These are phyloP conservation scores for Coemansia furcata DNA, from an alignment of 192 early-diverging fungal genomes.

Conservation along the genomic window DNA sequence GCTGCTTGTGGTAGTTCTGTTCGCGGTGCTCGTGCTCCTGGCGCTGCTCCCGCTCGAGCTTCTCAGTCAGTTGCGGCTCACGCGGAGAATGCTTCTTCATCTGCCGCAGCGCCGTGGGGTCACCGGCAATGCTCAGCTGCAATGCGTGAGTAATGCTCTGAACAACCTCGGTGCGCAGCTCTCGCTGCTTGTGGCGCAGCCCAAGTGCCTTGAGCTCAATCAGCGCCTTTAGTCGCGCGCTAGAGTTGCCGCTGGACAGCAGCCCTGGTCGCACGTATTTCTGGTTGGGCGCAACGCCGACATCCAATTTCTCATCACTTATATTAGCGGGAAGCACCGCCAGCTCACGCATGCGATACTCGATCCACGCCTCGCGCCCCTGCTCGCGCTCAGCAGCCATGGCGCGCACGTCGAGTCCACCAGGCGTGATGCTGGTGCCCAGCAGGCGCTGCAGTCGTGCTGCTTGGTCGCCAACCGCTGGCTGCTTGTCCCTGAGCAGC, in stretches of 20 bases:
- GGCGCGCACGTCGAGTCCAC: constrained; percentile 77
- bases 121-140: constrained; percentile 74
- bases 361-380: constrained; percentile 64
- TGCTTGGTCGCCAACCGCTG: constrained; percentile 40
- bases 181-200: constrained; percentile 75
- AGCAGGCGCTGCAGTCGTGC: constrained; percentile 66
- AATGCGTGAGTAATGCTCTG: constrained; percentile 70
- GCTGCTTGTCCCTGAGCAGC: constrained; percentile 59
- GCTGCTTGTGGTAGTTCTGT: constrained; percentile 79
- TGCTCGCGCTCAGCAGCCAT: constrained; percentile 78
- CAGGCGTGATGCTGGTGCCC: constrained; percentile 69
- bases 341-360: constrained; percentile 78
- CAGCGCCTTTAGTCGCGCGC: constrained; percentile 70
- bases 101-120: constrained; percentile 71
- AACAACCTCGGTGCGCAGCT: constrained; percentile 72
- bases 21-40: constrained; percentile 83
- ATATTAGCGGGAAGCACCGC: constrained; percentile 66
- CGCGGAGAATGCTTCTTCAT: constrained; percentile 82
- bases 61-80: constrained; percentile 86
- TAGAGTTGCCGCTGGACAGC: constrained; percentile 28
- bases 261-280: constrained; percentile 27
- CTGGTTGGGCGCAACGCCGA: constrained; percentile 5
- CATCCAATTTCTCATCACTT: constrained; percentile 54
- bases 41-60: constrained; percentile 84
- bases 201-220: constrained; percentile 88